Base-by-base conservation (phyloP, 2,329 filamentous ascomycete species). In the Thelonectria blattea region DNA sequence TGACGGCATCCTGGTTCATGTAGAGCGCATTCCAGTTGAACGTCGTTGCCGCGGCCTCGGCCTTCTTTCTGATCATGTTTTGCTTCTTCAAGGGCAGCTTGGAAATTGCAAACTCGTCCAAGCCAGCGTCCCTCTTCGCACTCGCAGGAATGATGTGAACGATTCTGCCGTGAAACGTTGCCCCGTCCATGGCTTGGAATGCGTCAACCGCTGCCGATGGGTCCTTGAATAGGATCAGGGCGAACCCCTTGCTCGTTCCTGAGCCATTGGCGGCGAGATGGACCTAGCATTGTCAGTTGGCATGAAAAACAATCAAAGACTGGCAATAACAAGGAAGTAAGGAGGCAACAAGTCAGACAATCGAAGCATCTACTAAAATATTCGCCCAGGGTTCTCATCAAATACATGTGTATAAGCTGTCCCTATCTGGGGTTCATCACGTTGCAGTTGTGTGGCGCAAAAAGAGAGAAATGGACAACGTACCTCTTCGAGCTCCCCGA, bases 351-450 rank as follows among this genome's bases (percentile, higher is more conserved):
- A 73, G 69, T 93, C 90, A 95, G 92, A 85, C 82, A 83, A 79
- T 90, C 92, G 88, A 93, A 91, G 92, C 91, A 97, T 98, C 94
- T 99, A 99, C 95, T 97, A 99, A 97, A 96, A 97, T 95, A 91
- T 86, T 92, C 89, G 93, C 89, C 89, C 90, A 88, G 87, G 81
- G 78, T 84, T 92, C 83, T 87, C 91, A 93, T 96, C 93, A 98
- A 83, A 83, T 92, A 91, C 92, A 76, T 30, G 71, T 83, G 91
- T 91, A 94, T 97, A 91, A 93, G 94, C 88, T 98, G 95, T 98
- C 95, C 95, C 95, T 98, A 98, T 98, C 95, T 91, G 91, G 91
- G 87, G 81, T 92, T 98, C 94, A 98, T 98, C 95, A 94, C 85
- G 78, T 80, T 81, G 83, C 63, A 57, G 58, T 51, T 60, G 57